These are phyloP conservation scores for Cercophora samala DNA, from an alignment of 495 filamentous ascomycete species.

Conservation along the genomic window DNA sequence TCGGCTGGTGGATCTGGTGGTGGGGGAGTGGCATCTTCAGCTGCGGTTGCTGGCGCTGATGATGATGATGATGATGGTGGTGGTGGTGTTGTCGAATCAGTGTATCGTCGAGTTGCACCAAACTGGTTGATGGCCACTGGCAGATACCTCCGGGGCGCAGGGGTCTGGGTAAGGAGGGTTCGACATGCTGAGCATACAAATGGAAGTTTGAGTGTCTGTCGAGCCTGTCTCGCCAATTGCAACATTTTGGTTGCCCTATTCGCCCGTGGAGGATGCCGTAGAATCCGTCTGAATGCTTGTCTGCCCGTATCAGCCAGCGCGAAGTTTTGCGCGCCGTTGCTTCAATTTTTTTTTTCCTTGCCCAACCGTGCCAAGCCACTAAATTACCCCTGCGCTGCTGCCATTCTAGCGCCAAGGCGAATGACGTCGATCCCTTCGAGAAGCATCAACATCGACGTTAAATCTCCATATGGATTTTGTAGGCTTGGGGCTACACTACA, in stretches of 20 bases:
- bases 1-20: background rate
- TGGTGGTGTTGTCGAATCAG: background rate
- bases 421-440: background rate
- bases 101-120: background rate
- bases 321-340: background rate
- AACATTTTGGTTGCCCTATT: slow-evolving; percentile 1
- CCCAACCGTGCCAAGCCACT: background rate
- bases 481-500: too few species aligned
- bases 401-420: background rate
- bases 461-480: too few species aligned
- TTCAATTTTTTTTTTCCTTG: background rate
- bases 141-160: background rate
- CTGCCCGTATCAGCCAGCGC: background rate
- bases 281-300: background rate
- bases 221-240: slow-evolving; percentile 9
- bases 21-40: background rate
- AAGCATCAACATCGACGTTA: background rate
- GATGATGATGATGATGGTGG: background rate
- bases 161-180: background rate
- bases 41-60: background rate
- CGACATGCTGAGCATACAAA: slow-evolving; percentile 11
- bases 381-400: background rate
- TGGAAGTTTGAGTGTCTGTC: background rate
- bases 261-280: background rate
- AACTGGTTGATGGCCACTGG: background rate